A percentile compares a stretch with the other conserved stretches of the same genome.
Conservation (phyloP, 2,329 filamentous ascomycete genomes). For the Xylariaceae sp. region DNA sequence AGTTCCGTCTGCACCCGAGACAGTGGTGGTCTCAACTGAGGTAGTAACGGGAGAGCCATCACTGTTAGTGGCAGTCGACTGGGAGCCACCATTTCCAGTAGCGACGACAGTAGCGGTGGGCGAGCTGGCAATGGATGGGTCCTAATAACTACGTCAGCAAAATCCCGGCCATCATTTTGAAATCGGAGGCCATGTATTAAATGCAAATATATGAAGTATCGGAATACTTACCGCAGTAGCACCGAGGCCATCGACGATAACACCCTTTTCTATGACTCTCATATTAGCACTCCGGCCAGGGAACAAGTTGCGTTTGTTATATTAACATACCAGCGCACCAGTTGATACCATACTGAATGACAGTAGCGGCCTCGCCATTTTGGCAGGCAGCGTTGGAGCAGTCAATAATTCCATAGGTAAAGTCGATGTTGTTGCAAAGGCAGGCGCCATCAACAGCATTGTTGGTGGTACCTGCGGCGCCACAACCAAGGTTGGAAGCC, state of each 20-base stretch:
- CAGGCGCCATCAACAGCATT: conserved; percentile 30
- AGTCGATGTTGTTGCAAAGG: conserved; percentile 39
- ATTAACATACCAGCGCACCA: conserved; percentile 28
- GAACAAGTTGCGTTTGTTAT: neutral
- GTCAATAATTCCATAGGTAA: conserved; percentile 37
- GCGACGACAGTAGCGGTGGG: conserved; percentile 18
- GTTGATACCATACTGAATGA: conserved; percentile 27
- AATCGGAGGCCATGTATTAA: neutral
- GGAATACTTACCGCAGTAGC: conserved; percentile 10
- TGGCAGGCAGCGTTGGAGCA: conserved; percentile 27
- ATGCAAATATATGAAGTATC: neutral
- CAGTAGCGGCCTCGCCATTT: conserved; percentile 15
- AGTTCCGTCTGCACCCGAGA: conserved; percentile 7
- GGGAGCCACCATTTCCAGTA: conserved; percentile 4
- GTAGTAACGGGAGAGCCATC: conserved; percentile 17
- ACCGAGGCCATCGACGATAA: conserved; percentile 18
- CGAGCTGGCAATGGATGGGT: conserved; percentile 6
- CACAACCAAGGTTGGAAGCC: conserved; percentile 42
- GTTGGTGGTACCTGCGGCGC: conserved; percentile 24
- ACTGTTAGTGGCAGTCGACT: conserved; percentile 17
- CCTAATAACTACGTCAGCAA: conserved; percentile 12
- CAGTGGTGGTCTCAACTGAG: conserved; percentile 13
- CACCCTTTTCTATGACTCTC: conserved; percentile 20
- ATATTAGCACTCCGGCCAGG: conserved; percentile 8
- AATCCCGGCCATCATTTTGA: neutral